Evolutionary conservation across 2,329 filamentous ascomycete genomes (phyloP).

Genomic region (Trichophaea hybrida): DNA sequence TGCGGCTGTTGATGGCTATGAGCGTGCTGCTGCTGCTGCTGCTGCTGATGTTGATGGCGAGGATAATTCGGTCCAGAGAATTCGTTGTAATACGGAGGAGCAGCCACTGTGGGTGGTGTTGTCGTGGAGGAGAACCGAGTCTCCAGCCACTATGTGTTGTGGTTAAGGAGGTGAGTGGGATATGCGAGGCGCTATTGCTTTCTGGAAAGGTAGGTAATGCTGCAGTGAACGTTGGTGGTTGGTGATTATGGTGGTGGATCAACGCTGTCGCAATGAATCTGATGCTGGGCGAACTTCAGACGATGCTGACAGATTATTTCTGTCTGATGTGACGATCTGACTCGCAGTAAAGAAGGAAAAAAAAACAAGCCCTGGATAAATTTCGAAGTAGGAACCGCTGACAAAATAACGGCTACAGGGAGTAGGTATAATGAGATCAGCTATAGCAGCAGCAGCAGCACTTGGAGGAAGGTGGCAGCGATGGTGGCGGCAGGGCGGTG

Average conservation of each 20-base stretch:
- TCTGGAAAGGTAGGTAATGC: neutral
- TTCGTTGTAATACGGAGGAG: conserved; percentile 23
- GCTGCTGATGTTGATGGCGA: conserved; percentile 13
- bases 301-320: neutral
- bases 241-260: neutral
- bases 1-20: neutral
- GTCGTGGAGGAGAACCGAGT: conserved; percentile 3
- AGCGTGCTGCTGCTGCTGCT: conserved; percentile 3
- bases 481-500: conserved; percentile 5
- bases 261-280: neutral
- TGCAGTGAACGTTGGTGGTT: neutral
- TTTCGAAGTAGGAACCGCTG: conserved; percentile 19
- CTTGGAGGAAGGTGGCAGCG: neutral
- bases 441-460: conserved; percentile 9
- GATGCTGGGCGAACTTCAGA: neutral
- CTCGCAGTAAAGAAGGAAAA: neutral
- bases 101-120: conserved; percentile 22
- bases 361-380: conserved; percentile 12
- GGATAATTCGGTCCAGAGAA: conserved; percentile 21
- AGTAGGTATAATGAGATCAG: conserved; percentile 7
- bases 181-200: neutral
- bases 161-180: neutral
- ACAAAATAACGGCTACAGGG: conserved; percentile 24
- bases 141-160: conserved; percentile 6
- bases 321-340: neutral